Evolutionary conservation across 2,329 filamentous ascomycete genomes (phyloP).

Genomic region (Colletotrichum sp.): DNA sequence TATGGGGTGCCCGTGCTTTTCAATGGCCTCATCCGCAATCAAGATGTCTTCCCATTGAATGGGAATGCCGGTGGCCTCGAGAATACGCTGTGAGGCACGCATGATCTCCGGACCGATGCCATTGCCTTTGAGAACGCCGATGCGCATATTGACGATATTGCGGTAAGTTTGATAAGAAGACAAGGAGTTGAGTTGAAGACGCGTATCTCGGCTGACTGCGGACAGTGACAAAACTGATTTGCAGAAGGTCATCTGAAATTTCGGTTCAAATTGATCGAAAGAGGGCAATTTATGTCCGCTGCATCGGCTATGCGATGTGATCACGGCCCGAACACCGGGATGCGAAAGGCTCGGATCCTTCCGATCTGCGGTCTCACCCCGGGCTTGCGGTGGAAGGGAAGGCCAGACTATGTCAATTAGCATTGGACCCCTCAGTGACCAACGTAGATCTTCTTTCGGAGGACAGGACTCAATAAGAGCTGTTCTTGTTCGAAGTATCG

Average conservation of each 20-base stretch:
- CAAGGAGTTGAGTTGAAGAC: neutral
- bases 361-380: neutral
- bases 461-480: fast-evolving
- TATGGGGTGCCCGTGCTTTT: neutral
- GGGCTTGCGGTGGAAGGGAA: neutral
- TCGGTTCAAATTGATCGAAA: neutral
- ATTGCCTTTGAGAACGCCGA: neutral
- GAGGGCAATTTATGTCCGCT: neutral
- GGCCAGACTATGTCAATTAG: neutral
- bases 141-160: neutral
- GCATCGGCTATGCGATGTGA: neutral
- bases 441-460: neutral
- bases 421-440: fast-evolving
- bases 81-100: neutral
- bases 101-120: neutral
- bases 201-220: neutral
- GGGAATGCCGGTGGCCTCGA: neutral
- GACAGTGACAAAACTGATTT: neutral
- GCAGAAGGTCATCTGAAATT: neutral
- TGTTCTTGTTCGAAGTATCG: neutral
- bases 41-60: neutral
- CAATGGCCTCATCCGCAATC: neutral
- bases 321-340: neutral
- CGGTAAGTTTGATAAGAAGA: neutral
- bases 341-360: neutral